Evolutionary conservation across 768 basidiomycete genomes (phyloP).

Genomic region (Russula griseocarnosa): DNA sequence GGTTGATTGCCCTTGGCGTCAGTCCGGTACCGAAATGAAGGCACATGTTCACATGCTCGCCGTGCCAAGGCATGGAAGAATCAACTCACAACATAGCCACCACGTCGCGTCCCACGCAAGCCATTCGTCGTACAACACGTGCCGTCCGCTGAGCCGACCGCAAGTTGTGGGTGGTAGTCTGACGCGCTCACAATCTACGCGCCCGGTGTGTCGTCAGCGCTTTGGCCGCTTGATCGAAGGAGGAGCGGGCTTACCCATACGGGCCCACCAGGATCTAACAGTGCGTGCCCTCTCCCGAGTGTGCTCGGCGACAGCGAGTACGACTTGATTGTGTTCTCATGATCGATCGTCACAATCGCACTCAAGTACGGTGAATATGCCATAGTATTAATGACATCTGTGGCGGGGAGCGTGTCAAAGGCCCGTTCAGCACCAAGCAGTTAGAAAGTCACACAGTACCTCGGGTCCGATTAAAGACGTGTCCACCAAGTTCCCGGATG

Average conservation of each 20-base stretch:
- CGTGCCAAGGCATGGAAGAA: background rate
- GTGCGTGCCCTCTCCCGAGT: constrained; percentile 66
- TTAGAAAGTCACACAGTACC: constrained; percentile 40
- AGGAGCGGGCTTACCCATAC: constrained; percentile 64
- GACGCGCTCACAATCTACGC: constrained; percentile 66
- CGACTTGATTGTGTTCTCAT: constrained; percentile 75
- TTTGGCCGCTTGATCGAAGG: background rate
- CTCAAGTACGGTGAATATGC: constrained; percentile 65
- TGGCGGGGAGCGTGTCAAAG: constrained; percentile 1
- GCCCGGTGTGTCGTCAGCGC: background rate
- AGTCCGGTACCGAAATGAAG: background rate
- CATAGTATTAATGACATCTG: constrained; percentile 69
- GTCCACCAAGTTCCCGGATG: constrained; percentile 62
- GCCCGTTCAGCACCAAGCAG: constrained; percentile 2
- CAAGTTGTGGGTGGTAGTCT: constrained; percentile 84
- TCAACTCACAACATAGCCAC: constrained; percentile 62
- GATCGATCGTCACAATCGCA: constrained; percentile 73
- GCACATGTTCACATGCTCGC: background rate
- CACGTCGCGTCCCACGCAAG: constrained; percentile 61
- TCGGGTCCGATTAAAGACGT: constrained; percentile 72
- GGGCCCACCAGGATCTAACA: constrained; percentile 74
- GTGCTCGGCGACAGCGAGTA: constrained; percentile 68
- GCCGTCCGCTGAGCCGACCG: constrained; percentile 81
- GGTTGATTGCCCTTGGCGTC: background rate
- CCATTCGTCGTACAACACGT: constrained; percentile 70